Percentiles rank a stretch among this genome's conserved stretches.
Evolutionary conservation across 129 eudicot genomes (phyloP).

Genomic region (Sambucus nigra): DNA sequence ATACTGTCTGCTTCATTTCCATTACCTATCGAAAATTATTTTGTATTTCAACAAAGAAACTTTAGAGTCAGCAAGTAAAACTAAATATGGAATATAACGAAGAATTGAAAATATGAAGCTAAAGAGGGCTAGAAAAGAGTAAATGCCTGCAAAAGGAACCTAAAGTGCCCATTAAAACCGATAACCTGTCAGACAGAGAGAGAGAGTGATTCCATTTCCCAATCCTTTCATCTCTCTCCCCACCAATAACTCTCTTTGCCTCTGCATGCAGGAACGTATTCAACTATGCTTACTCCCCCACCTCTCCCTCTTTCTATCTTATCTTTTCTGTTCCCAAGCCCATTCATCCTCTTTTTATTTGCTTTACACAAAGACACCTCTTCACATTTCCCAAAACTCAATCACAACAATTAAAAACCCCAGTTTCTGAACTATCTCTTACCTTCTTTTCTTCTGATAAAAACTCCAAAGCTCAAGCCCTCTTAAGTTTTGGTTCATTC

Average conservation of each 20-base stretch:
- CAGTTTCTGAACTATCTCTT: conserved; percentile 24
- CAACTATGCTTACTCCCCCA: conserved; percentile 26
- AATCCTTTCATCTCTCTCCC: conserved; percentile 14
- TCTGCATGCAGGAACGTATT: conserved; percentile 33
- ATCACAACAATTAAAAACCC: not conserved
- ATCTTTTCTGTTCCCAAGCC: conserved; percentile 90
- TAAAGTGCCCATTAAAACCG: too few relatives aligned
- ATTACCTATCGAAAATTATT: too few relatives aligned
- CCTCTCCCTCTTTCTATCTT: conserved; percentile 29
- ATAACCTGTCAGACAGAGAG: too few relatives aligned
- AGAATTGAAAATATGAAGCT: too few relatives aligned
- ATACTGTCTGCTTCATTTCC: too few relatives aligned
- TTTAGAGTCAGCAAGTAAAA: too few relatives aligned
- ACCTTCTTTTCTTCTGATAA: conserved; percentile 10
- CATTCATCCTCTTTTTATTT: conserved; percentile 20
- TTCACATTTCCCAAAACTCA: conserved; percentile 11
- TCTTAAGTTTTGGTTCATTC: conserved; percentile 3
- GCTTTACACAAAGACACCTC: not conserved
- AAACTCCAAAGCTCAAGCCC: conserved; percentile 8
- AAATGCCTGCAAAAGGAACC: too few relatives aligned
- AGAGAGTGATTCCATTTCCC: conserved; percentile 22
- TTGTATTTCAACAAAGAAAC: too few relatives aligned
- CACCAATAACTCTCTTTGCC: conserved; percentile 12
- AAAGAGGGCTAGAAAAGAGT: too few relatives aligned
- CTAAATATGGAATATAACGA: too few relatives aligned